Base-by-base conservation (phyloP, 352 stramenopile genomes). In the Globisporangium acanthophoron region DNA sequence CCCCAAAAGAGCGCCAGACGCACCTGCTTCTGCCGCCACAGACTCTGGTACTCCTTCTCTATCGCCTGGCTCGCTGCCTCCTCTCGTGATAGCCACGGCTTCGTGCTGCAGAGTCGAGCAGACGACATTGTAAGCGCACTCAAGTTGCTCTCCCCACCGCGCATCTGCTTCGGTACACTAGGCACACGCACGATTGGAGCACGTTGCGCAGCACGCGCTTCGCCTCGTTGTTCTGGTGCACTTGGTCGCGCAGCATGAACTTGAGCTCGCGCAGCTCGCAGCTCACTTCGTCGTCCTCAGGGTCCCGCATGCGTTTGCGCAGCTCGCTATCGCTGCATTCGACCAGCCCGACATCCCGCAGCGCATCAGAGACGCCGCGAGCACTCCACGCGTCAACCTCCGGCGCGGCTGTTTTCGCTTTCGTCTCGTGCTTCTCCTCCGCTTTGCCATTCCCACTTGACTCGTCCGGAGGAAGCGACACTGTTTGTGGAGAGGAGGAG, bases 21-120 rank as follows among this genome's bases (percentile, higher is more conserved):
- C 56, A 87, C 79, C 73, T 84, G 87, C 54, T 90, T 88, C 31
- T 68, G 72, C 59, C 70, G 71, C 77, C 77, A 80, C 72, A 88
- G 78, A 3, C 64, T 66, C 35, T 79, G 68, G 57, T 85, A 92
- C 49, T 83, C 73, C 44, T 74, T 71, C 46, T 90, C 67, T 37
- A 71, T 69, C 29, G 58, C 65, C 18, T 87, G 62, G 12, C 80
- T 67, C 31, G 73, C 54, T 44, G 79, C 70, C 53, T 80, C 71
- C 20, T 81, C 50, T 11, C 74, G 60, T 11, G 67, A 82, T 13
- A 87, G 58, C 81, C 77, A 89, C n/a, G 79, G 78, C 55, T 88
- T 86, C 50, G 67, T 71, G 51, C 78, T 91, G 37, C 39, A n/a
- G 29, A 11, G 20, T 56, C 2, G 54, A 15, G 20, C 52, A 61